phyloP scores from a whole-genome alignment of 768 basidiomycete species.

The Podaxis sp. region DNA sequence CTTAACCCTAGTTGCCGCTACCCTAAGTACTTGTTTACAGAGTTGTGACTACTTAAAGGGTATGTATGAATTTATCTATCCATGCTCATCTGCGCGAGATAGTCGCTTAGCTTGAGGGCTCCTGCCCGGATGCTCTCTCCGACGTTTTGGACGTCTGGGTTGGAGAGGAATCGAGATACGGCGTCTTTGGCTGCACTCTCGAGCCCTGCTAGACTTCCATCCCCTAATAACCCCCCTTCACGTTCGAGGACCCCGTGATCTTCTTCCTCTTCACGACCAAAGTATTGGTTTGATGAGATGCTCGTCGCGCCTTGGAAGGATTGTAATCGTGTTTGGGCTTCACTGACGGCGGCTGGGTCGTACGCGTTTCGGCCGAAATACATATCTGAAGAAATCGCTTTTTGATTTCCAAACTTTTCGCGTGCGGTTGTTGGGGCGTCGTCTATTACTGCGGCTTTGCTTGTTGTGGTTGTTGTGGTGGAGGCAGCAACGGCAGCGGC shows the following conservation, averaged over 20 bases:
- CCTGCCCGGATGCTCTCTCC: conserved; percentile 77
- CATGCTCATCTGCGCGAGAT: conserved; percentile 10
- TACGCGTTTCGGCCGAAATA: conserved; percentile 91
- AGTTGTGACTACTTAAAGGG: conserved; percentile 18
- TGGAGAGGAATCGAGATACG: conserved; percentile 69
- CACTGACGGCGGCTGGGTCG: conserved; percentile 66
- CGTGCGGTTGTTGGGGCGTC: conserved; percentile 79
- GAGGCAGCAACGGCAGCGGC: conserved; percentile 48
- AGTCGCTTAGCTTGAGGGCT: conserved; percentile 71
- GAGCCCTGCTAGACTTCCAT: conserved; percentile 59
- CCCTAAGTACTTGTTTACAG: no score
- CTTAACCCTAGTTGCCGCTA: conserved; percentile 22
- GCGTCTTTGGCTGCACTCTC: conserved; percentile 74
- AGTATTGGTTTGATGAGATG: conserved; percentile 96
- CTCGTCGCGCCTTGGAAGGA: conserved; percentile 89
- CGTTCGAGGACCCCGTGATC: conserved; percentile 35
- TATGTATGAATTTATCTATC: conserved; percentile 9
- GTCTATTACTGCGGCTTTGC: conserved; percentile 37
- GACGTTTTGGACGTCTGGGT: conserved; percentile 86
- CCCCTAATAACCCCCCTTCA: conserved; percentile 41
- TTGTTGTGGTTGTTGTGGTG: conserved; percentile 31
- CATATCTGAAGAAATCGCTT: conserved; percentile 97
- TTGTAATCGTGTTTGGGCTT: conserved; percentile 81
- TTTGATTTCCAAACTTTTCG: conserved; percentile 89
- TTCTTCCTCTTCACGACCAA: conserved; percentile 89